Evolutionary conservation across 176 grass and related monocot species (phyloP).

Genomic region (Oryza nivara): DNA sequence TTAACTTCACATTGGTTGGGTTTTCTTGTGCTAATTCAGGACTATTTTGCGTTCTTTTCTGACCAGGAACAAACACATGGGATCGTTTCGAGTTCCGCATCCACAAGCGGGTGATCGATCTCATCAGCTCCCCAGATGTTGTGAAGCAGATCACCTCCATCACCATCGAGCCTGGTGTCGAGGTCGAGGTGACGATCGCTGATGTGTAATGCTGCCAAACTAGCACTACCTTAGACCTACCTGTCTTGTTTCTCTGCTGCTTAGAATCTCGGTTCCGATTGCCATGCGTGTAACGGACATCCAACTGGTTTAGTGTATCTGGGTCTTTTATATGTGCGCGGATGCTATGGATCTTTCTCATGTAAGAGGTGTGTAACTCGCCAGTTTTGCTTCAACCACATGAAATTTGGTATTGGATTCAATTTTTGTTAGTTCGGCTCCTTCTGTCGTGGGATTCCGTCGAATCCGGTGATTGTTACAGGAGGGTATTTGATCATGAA

Average conservation of each 20-base stretch:
- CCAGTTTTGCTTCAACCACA: neutral
- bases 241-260: neutral
- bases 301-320: neutral
- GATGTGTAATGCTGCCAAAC: conserved; percentile 44
- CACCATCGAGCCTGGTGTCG: conserved; percentile 60
- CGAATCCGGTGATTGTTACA: neutral
- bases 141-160: conserved; percentile 77
- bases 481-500: no score
- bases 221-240: neutral
- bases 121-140: conserved; percentile 63
- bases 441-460: neutral
- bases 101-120: conserved; percentile 69
- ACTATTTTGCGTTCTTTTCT: neutral
- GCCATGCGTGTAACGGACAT: neutral
- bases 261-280: neutral
- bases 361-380: neutral
- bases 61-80: conserved; percentile 50
- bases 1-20: conserved; percentile 39
- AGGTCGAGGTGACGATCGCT: conserved; percentile 62
- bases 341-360: neutral
- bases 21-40: conserved; percentile 30
- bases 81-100: conserved; percentile 48
- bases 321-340: neutral
- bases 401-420: neutral
- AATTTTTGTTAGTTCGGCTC: neutral